Percentiles rank a stretch among this genome's conserved stretches.
These are phyloP conservation scores for Coemansia sp. DNA, from an alignment of 192 early-diverging fungal species.

Conservation along the genomic window DNA sequence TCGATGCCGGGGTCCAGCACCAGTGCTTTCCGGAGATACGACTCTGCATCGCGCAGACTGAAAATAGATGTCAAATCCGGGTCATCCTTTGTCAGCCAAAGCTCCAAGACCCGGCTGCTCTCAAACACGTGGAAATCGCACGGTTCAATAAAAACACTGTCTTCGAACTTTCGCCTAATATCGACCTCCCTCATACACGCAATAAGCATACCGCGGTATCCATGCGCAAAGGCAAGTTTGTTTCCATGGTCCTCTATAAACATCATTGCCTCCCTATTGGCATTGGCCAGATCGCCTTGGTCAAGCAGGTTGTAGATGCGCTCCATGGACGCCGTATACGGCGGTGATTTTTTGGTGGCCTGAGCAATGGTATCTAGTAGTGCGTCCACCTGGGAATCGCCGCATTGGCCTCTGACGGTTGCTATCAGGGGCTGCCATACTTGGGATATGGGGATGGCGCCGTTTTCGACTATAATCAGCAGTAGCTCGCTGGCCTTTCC, in stretches of 20 bases:
- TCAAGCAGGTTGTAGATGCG: slow-evolving; percentile 20
- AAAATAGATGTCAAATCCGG: slow-evolving; percentile 13
- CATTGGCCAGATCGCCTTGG: slow-evolving; percentile 4
- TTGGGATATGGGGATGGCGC: slow-evolving; percentile 9
- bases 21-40: slow-evolving; percentile 22
- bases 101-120: slow-evolving; percentile 14
- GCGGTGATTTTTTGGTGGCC: slow-evolving; percentile 6
- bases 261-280: slow-evolving; percentile 11
- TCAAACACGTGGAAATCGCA: slow-evolving; percentile 21
- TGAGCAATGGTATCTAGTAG: slow-evolving; percentile 19
- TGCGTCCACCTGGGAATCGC: background rate
- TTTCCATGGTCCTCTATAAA: slow-evolving; percentile 27
- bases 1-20: slow-evolving; percentile 15
- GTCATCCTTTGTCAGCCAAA: slow-evolving; percentile 12
- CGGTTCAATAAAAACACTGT: background rate
- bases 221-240: slow-evolving; percentile 28
- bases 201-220: slow-evolving; percentile 32
- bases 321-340: slow-evolving; percentile 23
- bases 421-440: slow-evolving; percentile 36
- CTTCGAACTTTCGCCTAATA: background rate
- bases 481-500: slow-evolving; percentile 39
- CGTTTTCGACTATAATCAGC: slow-evolving; percentile 16
- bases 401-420: slow-evolving; percentile 21
- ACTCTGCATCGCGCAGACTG: slow-evolving; percentile 21
- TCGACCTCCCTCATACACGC: slow-evolving; percentile 42